A percentile compares a stretch with the other conserved stretches of the same genome.
Evolutionary conservation across 441 rosid species (phyloP).

Genomic region (Iberis amara): DNA sequence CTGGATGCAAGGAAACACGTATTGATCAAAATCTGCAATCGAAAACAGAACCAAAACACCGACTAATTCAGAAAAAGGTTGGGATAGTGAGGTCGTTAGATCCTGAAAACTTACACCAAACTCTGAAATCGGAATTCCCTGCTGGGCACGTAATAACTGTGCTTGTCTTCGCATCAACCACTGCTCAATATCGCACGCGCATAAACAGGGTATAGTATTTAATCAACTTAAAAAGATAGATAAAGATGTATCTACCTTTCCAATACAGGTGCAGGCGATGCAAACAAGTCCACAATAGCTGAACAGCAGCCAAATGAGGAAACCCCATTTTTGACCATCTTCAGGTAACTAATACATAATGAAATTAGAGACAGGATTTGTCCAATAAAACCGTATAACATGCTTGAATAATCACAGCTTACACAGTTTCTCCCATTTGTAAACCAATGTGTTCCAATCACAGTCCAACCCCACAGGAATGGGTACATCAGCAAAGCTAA

Average conservation of each 20-base stretch:
- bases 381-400: constrained; percentile 3
- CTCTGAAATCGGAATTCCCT: constrained; percentile 95
- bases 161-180: constrained; percentile 89
- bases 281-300: constrained; percentile 92
- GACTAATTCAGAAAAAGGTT: not conserved
- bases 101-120: constrained; percentile 60
- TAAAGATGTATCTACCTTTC: constrained; percentile 48
- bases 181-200: constrained; percentile 22
- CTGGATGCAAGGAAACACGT: constrained; percentile 35
- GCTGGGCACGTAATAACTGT: constrained; percentile 79
- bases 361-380: constrained; percentile 11
- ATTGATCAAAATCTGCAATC: not conserved
- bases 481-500: constrained; percentile 81
- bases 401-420: constrained; percentile 31
- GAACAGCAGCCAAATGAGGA: constrained; percentile 90
- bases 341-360: constrained; percentile 60
- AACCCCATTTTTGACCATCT: constrained; percentile 96
- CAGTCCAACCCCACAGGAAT: constrained; percentile 96
- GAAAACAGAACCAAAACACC: too few species aligned
- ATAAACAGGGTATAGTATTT: too few species aligned
- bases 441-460: constrained; percentile 89
- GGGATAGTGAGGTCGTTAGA: constrained; percentile 19
- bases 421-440: constrained; percentile 67
- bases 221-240: too few species aligned
- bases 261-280: constrained; percentile 69